Percentiles rank a stretch among this genome's conserved stretches.
These are phyloP conservation scores for Exidia glandulosa DNA, from an alignment of 768 basidiomycete species.

Conservation along the genomic window DNA sequence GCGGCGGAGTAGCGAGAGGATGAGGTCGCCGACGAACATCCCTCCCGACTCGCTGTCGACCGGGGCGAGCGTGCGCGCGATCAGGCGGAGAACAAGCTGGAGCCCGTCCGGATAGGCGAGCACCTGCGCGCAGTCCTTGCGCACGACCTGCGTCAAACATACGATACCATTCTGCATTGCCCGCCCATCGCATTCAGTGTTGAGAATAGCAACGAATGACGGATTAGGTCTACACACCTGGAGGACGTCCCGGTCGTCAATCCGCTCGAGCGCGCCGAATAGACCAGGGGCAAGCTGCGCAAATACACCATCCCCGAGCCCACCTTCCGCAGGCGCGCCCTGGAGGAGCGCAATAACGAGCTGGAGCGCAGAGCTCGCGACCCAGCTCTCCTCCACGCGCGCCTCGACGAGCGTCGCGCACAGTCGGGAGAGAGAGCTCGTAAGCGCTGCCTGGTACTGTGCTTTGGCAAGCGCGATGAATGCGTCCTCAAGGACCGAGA, in stretches of 20 bases:
- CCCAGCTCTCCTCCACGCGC: conserved; percentile 55
- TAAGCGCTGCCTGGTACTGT: conserved; percentile 63
- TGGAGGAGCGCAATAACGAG: conserved; percentile 61
- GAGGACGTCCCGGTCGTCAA: conserved; percentile 80
- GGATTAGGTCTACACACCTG: too few species aligned
- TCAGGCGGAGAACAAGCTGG: conserved; percentile 57
- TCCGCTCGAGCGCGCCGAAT: conserved; percentile 52
- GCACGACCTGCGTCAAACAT: conserved; percentile 71
- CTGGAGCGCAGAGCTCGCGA: conserved; percentile 73
- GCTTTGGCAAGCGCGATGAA: conserved; percentile 56
- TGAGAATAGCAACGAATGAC: background rate
- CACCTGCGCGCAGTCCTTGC: conserved; percentile 79
- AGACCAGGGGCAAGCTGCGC: conserved; percentile 60
- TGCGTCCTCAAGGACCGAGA: conserved; percentile 77
- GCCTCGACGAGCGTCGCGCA: conserved; percentile 51
- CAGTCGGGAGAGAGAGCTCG: conserved; percentile 61
- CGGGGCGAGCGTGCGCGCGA: conserved; percentile 63
- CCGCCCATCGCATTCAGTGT: background rate
- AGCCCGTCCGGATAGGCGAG: conserved; percentile 77
- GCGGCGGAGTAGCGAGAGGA: conserved; percentile 82
- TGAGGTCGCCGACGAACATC: conserved; percentile 85
- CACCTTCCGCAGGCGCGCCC: conserved; percentile 44
- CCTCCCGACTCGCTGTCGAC: conserved; percentile 86
- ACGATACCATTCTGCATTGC: conserved; percentile 62
- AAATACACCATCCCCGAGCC: conserved; percentile 76